Base-by-base conservation (phyloP, 2,329 filamentous ascomycete genomes). In the Leptographium wingfieldii region DNA sequence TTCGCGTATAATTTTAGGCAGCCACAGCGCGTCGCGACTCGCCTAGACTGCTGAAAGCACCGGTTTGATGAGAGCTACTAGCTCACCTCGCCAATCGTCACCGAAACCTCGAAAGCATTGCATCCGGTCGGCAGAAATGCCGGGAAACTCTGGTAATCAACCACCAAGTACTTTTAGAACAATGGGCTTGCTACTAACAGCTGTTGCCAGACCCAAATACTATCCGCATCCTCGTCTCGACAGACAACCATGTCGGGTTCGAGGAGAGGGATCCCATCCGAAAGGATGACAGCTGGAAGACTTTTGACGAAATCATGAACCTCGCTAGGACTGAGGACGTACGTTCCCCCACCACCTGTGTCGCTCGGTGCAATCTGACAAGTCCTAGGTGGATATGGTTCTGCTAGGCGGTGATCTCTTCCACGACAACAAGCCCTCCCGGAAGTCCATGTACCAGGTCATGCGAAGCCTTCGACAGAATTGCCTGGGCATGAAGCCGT, bases 211-310 rank as follows among this genome's bases (percentile, higher is more conserved):
- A 76, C 59, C 74, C 88, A 66, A 90, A 99, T 74, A 95, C 90
- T 0, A 96, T 99, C 69, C 90, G 90, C 65, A 94, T 99, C 65
- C 84, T 99, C 46, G 81, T 99, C 62, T 87, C 94, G 48, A 97
- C 92, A 19, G 94, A 99, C 72, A 97, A 95, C 67, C 94, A 99
- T 87, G 94, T 99, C 62, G 94, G 94, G 58, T 97, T 91, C 73
- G 89, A 90, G 69, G 94, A 99, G 74, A 86, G 92, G 67, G 92
- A 99, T 72, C 83, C 90, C 1, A 88, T 94, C 62, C 90, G 94
- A n/a, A 92, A 92, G 65, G 90, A 97, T 71, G 94, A 99, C 72
- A 96, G 91, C 73, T 97, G 92, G 92, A 87, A 85, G 70, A 90
- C 87, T 3, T 99, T 99, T 74, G 88, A 99, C 71, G 94, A 99